These are phyloP conservation scores for Aureobasidium sp. DNA, from an alignment of 2,329 filamentous ascomycete species.

Conservation along the genomic window DNA sequence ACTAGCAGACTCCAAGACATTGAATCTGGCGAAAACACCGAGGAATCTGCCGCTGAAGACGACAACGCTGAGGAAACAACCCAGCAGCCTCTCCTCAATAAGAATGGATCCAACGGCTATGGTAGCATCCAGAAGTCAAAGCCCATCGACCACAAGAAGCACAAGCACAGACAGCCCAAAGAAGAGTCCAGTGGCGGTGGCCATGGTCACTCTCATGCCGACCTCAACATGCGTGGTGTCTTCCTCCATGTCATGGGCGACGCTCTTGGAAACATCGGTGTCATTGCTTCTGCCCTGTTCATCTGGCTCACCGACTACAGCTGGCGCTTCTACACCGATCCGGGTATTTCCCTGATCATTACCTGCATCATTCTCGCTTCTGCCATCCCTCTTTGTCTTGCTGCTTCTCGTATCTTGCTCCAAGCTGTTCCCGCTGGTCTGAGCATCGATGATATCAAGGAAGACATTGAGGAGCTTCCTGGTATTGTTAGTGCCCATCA, in stretches of 20 bases:
- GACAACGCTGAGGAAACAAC: slow-evolving; percentile 19
- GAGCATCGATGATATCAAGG: slow-evolving; percentile 78
- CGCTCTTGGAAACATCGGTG: slow-evolving; percentile 76
- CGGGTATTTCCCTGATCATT: slow-evolving; percentile 86
- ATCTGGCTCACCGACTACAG: slow-evolving; percentile 85
- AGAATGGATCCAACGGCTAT: slow-evolving; percentile 23
- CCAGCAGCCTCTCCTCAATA: slow-evolving; percentile 26
- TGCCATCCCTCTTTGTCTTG: slow-evolving; percentile 68
- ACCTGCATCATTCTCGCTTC: slow-evolving; percentile 67
- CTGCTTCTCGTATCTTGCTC: slow-evolving; percentile 77
- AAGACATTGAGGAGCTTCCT: slow-evolving; percentile 77
- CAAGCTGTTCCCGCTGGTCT: slow-evolving; percentile 90
- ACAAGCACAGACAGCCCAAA: slow-evolving; percentile 74
- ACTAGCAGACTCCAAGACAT: slow-evolving; percentile 58
- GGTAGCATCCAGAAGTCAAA: slow-evolving; percentile 19
- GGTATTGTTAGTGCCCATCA: slow-evolving; percentile 90
- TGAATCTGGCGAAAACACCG: slow-evolving; percentile 46
- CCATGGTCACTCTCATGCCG: slow-evolving; percentile 68
- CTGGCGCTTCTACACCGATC: slow-evolving; percentile 82
- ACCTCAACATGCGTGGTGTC: slow-evolving; percentile 87
- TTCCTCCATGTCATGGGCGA: slow-evolving; percentile 68
- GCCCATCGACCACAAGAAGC: slow-evolving; percentile 37
- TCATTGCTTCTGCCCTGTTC: slow-evolving; percentile 71
- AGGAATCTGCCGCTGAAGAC: slow-evolving; percentile 38
- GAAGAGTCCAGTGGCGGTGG: slow-evolving; percentile 50